Base-by-base conservation (phyloP, 352 stramenopile genomes). In the Pythium rhizo-oryzae region DNA sequence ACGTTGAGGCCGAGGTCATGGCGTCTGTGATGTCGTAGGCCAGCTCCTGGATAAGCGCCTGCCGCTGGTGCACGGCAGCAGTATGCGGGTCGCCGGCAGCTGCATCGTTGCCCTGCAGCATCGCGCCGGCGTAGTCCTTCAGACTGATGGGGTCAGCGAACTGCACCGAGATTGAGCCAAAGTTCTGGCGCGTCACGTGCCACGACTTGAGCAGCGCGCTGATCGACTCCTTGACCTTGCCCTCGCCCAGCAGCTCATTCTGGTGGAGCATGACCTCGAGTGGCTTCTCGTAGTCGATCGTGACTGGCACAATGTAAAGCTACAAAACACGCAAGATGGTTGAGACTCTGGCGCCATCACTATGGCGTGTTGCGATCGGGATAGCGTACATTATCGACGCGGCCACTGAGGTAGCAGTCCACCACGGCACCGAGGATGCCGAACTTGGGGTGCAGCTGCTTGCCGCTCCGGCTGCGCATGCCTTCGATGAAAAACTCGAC, bases 401-500 rank as follows among this genome's bases (percentile, higher is more conserved):
- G 84, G 15, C 82, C 81, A 5, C 77, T 82, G 24, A 92, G 50
- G 50, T 82, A 92, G 52, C 83, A 89, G 60, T 92, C 85, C 11
- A 93, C 81, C 23, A 94, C 83, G 5, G 86, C 79, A 33, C 72
- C 83, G 3, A 95, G 75, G 28, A 93, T 83, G 18, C 87, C 87
- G 62, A 96, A 92, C 67, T 94, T 92, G 16, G 87, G 87, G 43
- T 88, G 81, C 7, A 96, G 67, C 44, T 93, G 84, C 71, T 96
- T 96, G 33, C 87, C 87, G 51, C 84, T 94, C 41, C 87, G 82
- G 67, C 87, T 96, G 54, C 87, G 85, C 16, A 79, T 91, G 49
- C 87, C 87, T 74, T 96, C 87, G 19, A 96, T 89, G 64, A 96
- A 96, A 63, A 96, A 96, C 73, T 96, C 87, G 59, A 96, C 76